Evolutionary conservation across 129 eudicot genomes (phyloP).

Genomic region (Ambrosia artemisiifolia): DNA sequence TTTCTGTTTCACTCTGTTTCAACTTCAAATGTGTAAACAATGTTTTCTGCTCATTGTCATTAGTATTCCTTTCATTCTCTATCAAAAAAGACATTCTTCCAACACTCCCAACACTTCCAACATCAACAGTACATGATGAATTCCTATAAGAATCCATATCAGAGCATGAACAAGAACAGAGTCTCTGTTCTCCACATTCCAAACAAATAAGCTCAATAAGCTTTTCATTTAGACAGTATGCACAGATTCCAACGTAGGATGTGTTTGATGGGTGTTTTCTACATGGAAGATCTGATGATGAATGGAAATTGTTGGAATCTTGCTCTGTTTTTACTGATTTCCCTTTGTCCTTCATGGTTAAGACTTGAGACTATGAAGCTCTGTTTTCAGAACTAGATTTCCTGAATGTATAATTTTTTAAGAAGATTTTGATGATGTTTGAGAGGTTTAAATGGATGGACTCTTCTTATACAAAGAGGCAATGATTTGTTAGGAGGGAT

Average conservation of each 20-base stretch:
- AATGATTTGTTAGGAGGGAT: neutral
- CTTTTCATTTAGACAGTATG: constrained; percentile 68
- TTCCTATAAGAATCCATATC: constrained; percentile 53
- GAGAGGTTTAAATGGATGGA: neutral
- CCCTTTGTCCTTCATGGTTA: constrained; percentile 62
- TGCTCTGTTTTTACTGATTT: constrained; percentile 45
- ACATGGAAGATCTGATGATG: constrained; percentile 56
- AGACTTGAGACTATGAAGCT: neutral
- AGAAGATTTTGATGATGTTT: neutral
- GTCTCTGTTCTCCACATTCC: constrained; percentile 81
- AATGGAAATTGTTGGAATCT: constrained; percentile 37
- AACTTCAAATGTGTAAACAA: constrained; percentile 18
- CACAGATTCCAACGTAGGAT: constrained; percentile 64
- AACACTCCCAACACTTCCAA: constrained; percentile 58
- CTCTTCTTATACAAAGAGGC: neutral
- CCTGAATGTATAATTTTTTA: neutral
- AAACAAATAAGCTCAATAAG: constrained; percentile 62
- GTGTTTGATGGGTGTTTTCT: constrained; percentile 64
- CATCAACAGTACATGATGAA: constrained; percentile 54
- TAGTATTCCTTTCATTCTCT: constrained; percentile 56
- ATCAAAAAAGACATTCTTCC: constrained; percentile 74
- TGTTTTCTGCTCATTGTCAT: neutral
- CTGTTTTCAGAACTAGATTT: constrained; percentile 11
- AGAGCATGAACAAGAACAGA: constrained; percentile 77
- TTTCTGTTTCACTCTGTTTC: constrained; percentile 23